Evolutionary conservation across 768 basidiomycete species (phyloP).

Genomic region (Agrocybe pediades): DNA sequence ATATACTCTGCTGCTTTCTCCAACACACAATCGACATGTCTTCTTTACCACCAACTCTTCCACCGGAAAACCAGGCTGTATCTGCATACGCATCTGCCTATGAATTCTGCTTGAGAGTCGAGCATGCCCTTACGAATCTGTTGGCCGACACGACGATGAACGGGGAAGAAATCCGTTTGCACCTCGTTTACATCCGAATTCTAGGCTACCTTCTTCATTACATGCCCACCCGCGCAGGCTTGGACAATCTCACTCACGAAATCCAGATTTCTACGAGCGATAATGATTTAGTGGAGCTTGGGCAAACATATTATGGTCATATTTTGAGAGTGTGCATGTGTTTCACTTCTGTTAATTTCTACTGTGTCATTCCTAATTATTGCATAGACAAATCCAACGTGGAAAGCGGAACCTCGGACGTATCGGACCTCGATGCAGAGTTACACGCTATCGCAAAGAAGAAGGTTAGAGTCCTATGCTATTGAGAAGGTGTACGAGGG

Average conservation of each 20-base stretch:
- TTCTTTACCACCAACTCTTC: conserved; percentile 1
- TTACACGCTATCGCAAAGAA: conserved; percentile 18
- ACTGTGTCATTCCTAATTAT: conserved; percentile 23
- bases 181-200: conserved; percentile 23
- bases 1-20: too few species aligned
- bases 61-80: background rate
- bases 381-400: conserved; percentile 19
- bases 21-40: too few species aligned
- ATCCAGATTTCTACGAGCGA: conserved; percentile 11
- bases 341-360: conserved; percentile 12
- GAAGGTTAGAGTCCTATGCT: background rate
- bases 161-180: conserved; percentile 13
- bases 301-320: conserved; percentile 27
- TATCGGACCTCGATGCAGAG: conserved; percentile 17
- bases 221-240: conserved; percentile 14
- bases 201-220: conserved; percentile 25
- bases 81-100: conserved; percentile 18
- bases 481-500: background rate
- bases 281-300: conserved; percentile 18
- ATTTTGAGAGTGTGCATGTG: conserved; percentile 28
- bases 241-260: conserved; percentile 14
- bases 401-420: too few species aligned
- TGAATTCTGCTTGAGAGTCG: conserved; percentile 18
- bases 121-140: conserved; percentile 21
- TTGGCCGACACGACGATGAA: conserved; percentile 9